These are phyloP conservation scores for Cephalotrichum gorgonifer DNA, from an alignment of 2,329 filamentous ascomycete species.

Conservation along the genomic window DNA sequence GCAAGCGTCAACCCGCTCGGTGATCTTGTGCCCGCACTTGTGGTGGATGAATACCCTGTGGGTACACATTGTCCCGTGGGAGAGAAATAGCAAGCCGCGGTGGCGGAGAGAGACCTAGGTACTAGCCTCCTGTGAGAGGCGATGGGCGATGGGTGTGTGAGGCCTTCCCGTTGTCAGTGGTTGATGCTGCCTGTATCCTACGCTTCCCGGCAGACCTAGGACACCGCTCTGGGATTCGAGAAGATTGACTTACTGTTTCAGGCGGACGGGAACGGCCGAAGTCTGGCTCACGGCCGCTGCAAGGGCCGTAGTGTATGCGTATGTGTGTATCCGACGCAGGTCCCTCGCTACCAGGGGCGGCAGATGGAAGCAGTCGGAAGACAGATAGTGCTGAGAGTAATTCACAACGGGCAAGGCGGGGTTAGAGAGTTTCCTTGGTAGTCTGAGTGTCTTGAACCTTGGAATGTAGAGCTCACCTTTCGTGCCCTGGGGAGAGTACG, in stretches of 20 bases:
- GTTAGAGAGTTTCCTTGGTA: background rate
- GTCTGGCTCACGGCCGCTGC: background rate
- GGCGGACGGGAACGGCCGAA: background rate
- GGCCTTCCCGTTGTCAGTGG: background rate
- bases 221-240: background rate
- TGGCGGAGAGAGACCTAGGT: background rate
- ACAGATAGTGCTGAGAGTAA: background rate
- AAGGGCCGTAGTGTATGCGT: background rate
- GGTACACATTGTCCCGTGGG: slow-evolving; percentile 13
- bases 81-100: background rate
- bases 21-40: slow-evolving; percentile 20
- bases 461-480: background rate
- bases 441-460: background rate
- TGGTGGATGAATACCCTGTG: slow-evolving; percentile 20
- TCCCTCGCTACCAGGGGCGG: background rate
- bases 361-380: background rate
- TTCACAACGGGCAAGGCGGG: background rate
- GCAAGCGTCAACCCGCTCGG: slow-evolving; percentile 16
- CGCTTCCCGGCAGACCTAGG: background rate
- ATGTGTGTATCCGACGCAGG: background rate
- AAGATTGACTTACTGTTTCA: background rate
- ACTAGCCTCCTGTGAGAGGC: background rate
- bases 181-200: background rate
- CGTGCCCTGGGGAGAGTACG: background rate
- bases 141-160: background rate